Evolutionary conservation across 2,329 filamentous ascomycete species (phyloP), one percentile per base, ranked within the genome.

Genomic region (Huntiella savannae): DNA sequence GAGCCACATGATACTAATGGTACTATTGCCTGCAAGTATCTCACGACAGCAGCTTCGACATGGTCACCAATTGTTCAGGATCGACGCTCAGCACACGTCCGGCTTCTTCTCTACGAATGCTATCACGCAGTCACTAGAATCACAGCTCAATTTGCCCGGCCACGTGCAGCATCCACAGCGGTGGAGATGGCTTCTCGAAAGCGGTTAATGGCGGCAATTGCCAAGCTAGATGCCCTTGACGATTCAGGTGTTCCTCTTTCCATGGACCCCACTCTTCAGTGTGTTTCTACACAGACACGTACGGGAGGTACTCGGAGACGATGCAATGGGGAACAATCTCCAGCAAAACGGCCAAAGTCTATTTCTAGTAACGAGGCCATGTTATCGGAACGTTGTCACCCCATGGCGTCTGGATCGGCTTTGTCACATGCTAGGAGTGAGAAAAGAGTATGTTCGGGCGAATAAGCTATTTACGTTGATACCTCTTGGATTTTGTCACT

Each of bases 101-200:
- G 73, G 8, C 53, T 73, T 5, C 56, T 77, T 2, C 56, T 78
- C 3, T 78, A 77, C 57, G 64, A 69, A 51, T 72, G 69, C 53
- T 77, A 74, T 54, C 70, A 75, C 51, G 66, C 70, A 3, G 60
- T 69, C 1, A 63, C 66, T 4, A 57, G 61, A 35, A 64, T 77
- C 4, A 71, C 75, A 2, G 62, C 58, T 32, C 70, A 73, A 50
- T 73, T 73, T 53, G 75, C 73, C 54, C 63, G 70, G 2, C 69
- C 69, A 2, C 60, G 61, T 3, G 56, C 54, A 2, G 65, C 69
- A 45, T 70, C 68, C 50, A 69, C 62, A 41, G 60, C 59, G 12
- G 60, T 63, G 4, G 73, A 77, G 55, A 60, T 77, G 10, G 64
- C 65, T 5, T 73, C 70, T 1, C 57, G 74, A 33, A 67, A 66